A percentile compares a stretch with the other conserved stretches of the same genome.
Conservation (phyloP, 441 rosid species). For the Breynia disticha region DNA sequence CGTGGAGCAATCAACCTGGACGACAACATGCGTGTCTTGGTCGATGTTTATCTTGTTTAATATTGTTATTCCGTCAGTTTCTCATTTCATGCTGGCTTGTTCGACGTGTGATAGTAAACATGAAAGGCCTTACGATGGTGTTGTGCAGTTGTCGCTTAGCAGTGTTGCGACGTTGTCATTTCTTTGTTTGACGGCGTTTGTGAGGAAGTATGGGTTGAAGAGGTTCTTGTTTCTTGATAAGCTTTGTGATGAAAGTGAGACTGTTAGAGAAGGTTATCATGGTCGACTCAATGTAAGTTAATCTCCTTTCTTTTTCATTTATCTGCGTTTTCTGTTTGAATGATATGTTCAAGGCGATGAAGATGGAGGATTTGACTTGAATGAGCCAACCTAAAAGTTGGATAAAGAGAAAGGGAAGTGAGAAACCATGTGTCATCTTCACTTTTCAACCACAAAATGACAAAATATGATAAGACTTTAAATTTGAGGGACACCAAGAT, state of each 20-base stretch:
- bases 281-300: conserved; percentile 65
- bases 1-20: conserved; percentile 61
- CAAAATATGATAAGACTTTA: not conserved
- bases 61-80: conserved; percentile 48
- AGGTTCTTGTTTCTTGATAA: conserved; percentile 82
- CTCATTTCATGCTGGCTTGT: conserved; percentile 75
- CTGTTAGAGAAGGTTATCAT: conserved; percentile 54
- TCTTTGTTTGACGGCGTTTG: conserved; percentile 51
- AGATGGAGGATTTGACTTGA: conserved; percentile 2
- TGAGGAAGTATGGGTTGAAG: conserved; percentile 52
- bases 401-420: not conserved
- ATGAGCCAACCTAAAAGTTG: not conserved
- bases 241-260: conserved; percentile 83
- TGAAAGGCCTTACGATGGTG: conserved; percentile 52
- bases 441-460: not conserved
- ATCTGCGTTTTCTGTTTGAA: not conserved
- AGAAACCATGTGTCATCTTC: not conserved
- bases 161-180: conserved; percentile 66
- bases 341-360: not conserved
- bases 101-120: conserved; percentile 59
- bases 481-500: no score
- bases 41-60: conserved; percentile 51
- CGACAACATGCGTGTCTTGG: conserved; percentile 60
- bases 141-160: conserved; percentile 75
- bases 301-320: not conserved